These are phyloP conservation scores for Gliomastix tumulicola DNA, from an alignment of 2,329 filamentous ascomycete genomes.

Conservation along the genomic window DNA sequence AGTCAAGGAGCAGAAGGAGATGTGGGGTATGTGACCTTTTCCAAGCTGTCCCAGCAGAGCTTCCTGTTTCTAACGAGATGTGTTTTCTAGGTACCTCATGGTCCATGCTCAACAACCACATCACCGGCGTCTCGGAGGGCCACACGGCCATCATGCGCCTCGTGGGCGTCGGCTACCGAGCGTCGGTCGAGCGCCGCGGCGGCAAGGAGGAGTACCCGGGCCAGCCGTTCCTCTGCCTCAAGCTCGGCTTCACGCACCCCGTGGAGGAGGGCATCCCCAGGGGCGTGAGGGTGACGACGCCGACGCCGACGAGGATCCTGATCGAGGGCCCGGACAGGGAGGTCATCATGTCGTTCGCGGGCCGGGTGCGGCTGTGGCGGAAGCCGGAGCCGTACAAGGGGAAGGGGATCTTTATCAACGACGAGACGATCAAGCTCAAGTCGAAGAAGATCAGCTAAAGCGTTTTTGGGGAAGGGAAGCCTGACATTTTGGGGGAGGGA, in stretches of 20 bases:
- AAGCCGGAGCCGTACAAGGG: slow-evolving; percentile 97
- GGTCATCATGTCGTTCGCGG: slow-evolving; percentile 84
- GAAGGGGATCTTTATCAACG: slow-evolving; percentile 97
- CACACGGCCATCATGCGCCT: slow-evolving; percentile 89
- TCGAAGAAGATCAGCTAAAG: slow-evolving; percentile 89
- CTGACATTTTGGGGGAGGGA: not conserved
- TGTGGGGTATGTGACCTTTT: slow-evolving; percentile 80
- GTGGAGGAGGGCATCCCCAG: slow-evolving; percentile 80
- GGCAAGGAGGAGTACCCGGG: slow-evolving; percentile 70
- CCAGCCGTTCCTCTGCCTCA: slow-evolving; percentile 85
- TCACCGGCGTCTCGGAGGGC: slow-evolving; percentile 91
- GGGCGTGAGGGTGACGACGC: slow-evolving; percentile 79
- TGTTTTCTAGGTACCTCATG: slow-evolving; percentile 67
- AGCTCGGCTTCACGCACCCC: slow-evolving; percentile 94
- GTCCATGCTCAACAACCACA: slow-evolving; percentile 82
- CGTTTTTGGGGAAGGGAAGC: slow-evolving; percentile 2
- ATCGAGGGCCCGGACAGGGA: slow-evolving; percentile 84
- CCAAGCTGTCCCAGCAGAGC: not conserved
- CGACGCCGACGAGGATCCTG: slow-evolving; percentile 85
- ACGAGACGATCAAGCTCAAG: slow-evolving; percentile 97
- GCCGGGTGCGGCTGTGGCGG: slow-evolving; percentile 81
- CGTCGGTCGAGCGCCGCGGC: slow-evolving; percentile 72
- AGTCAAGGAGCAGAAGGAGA: slow-evolving; percentile 72
- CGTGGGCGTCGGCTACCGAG: slow-evolving; percentile 93
- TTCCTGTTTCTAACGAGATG: not conserved